phyloP scores from a whole-genome alignment of 805 yeast species.

The Saccharomycopsis javanensis region DNA sequence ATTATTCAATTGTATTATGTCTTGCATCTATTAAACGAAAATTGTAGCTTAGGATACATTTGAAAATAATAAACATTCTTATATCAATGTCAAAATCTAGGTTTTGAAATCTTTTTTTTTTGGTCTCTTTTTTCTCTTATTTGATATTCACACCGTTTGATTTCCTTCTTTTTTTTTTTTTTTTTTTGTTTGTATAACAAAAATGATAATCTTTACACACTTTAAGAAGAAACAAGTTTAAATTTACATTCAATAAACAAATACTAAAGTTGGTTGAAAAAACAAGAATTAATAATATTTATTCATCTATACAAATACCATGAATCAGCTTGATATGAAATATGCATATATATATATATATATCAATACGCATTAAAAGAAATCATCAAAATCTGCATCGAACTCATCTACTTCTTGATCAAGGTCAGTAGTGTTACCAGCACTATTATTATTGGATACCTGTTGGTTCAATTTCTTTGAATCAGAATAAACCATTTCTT shows the following conservation, averaged over 20 bases:
- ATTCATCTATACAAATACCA: not conserved
- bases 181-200: no score
- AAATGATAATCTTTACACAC: no score
- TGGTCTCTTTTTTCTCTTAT: not conserved
- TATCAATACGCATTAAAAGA: conserved; percentile 20
- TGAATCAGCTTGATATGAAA: not conserved
- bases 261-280: not conserved
- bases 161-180: not conserved
- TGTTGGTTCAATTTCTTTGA: conserved; percentile 22
- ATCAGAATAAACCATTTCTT: conserved; percentile 87
- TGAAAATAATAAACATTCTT: no score
- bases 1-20: not conserved
- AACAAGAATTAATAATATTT: not conserved
- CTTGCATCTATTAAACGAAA: not conserved
- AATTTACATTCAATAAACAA: no score
- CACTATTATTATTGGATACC: conserved; percentile 2
- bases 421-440: conserved; percentile 7
- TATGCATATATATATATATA: not conserved
- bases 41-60: no score
- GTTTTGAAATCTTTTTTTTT: not conserved
- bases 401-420: conserved; percentile 18
- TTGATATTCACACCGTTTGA: not conserved
- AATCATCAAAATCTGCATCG: conserved; percentile 47
- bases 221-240: no score
- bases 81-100: not conserved